Conservation (phyloP, 768 basidiomycete species). For the Mycena alexandri region DNA sequence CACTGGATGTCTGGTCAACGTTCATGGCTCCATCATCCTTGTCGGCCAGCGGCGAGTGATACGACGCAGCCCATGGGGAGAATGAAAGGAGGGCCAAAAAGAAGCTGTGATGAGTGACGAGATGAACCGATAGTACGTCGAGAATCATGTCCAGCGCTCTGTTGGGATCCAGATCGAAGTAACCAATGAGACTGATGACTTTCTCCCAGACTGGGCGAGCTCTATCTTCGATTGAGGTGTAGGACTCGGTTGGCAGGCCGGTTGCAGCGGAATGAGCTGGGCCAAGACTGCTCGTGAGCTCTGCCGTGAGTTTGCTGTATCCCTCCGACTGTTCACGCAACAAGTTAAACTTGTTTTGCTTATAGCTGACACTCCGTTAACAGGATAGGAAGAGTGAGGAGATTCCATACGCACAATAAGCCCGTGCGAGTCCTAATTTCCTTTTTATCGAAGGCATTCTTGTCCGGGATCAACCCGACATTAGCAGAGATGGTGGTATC, state of each 20-base stretch:
- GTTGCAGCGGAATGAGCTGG: constrained; percentile 78
- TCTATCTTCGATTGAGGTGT: constrained; percentile 69
- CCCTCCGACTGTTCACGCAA: constrained; percentile 98
- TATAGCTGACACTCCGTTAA: constrained; percentile 70
- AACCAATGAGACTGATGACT: constrained; percentile 90
- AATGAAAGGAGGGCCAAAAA: constrained; percentile 88
- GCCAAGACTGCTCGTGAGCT: constrained; percentile 83
- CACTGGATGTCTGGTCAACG: constrained; percentile 51
- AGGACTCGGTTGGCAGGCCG: constrained; percentile 73
- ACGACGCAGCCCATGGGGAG: constrained; percentile 88
- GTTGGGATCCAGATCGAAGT: constrained; percentile 97
- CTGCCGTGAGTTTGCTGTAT: constrained; percentile 91
- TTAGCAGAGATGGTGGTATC: constrained; percentile 73
- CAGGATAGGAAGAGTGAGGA: background rate
- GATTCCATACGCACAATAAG: constrained; percentile 72
- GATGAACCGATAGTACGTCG: constrained; percentile 87
- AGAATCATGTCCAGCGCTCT: constrained; percentile 93
- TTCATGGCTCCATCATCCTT: constrained; percentile 51
- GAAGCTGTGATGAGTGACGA: constrained; percentile 87
- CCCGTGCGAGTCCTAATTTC: constrained; percentile 85
- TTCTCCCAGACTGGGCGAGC: constrained; percentile 84
- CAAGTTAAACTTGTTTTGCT: constrained; percentile 98
- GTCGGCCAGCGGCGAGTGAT: constrained; percentile 48
- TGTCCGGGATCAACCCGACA: constrained; percentile 79
- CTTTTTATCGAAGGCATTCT: constrained; percentile 76